phyloP scores from a whole-genome alignment of 1,284 basidiomycete species.

The Malassezia brasiliensis region DNA sequence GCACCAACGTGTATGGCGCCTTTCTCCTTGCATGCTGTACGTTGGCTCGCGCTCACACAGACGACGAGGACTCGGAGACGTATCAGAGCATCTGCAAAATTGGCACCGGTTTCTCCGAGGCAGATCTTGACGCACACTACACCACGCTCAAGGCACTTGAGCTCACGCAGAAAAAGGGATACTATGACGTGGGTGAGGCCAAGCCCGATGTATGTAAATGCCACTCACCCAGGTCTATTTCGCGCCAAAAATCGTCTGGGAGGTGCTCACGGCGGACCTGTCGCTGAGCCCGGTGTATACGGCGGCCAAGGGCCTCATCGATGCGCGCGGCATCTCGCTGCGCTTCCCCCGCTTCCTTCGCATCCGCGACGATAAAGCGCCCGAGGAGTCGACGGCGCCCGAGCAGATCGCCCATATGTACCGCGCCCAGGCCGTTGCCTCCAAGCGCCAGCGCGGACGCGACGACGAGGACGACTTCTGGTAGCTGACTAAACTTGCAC shows the following conservation, averaged over 20 bases:
- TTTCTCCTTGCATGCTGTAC: constrained; percentile 39
- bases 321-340: constrained; percentile 63
- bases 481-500: constrained; percentile 50
- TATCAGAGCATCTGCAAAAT: constrained; percentile 67
- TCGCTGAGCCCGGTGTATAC: constrained; percentile 93
- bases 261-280: constrained; percentile 91
- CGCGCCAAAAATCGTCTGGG: constrained; percentile 66
- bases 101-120: constrained; percentile 94
- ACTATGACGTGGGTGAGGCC: constrained; percentile 57
- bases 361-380: constrained; percentile 81
- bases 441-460: constrained; percentile 55
- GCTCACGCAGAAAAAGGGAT: constrained; percentile 56
- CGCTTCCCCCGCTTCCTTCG: constrained; percentile 91
- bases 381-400: constrained; percentile 80
- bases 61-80: constrained; percentile 40
- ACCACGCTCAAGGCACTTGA: constrained; percentile 66
- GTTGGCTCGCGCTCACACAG: background rate
- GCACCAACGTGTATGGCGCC: constrained; percentile 56
- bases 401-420: constrained; percentile 98
- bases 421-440: constrained; percentile 64
- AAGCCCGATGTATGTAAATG: constrained; percentile 30
- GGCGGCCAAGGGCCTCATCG: constrained; percentile 69
- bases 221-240: constrained; percentile 28
- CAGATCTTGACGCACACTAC: constrained; percentile 65
- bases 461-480: constrained; percentile 78